Base-by-base conservation (phyloP, 768 basidiomycete genomes). In the Crepidotus variabilis region DNA sequence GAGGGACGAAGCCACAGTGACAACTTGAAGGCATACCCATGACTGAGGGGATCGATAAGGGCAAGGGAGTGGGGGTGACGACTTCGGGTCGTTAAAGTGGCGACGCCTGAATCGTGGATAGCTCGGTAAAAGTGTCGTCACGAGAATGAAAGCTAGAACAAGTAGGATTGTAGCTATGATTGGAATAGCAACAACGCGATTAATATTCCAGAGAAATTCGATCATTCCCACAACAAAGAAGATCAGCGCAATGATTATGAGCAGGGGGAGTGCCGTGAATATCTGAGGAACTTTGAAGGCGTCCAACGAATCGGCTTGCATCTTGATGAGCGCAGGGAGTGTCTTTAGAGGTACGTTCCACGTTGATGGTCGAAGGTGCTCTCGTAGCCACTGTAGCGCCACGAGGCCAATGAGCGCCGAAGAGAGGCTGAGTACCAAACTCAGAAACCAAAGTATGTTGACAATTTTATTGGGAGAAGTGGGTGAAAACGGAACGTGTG, bases 401-500 rank as follows among this genome's bases (percentile, higher is more conserved):
- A 68, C 51, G n/a, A 64, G 67, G 16, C 64, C 66, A 14, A 64
- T 43, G n/a, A n/a, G n/a, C n/a, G n/a, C n/a, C n/a, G n/a, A n/a
- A n/a, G n/a, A n/a, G n/a, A n/a, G n/a, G n/a, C n/a, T n/a, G n/a
- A n/a, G n/a, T n/a, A n/a, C n/a, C n/a, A n/a, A n/a, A n/a, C n/a
- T n/a, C n/a, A n/a, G n/a, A n/a, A n/a, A n/a, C n/a, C n/a, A n/a
- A n/a, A n/a, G n/a, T n/a, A n/a, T n/a, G n/a, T n/a, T n/a, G n/a
- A n/a, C n/a, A n/a, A n/a, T n/a, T n/a, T n/a, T n/a, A n/a, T n/a
- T n/a, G n/a, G n/a, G n/a, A n/a, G n/a, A n/a, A n/a, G n/a, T n/a
- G n/a, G n/a, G n/a, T n/a, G n/a, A n/a, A n/a, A n/a, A n/a, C n/a
- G n/a, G n/a, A n/a, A n/a, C n/a, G n/a, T n/a, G n/a, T n/a, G n/a